These are phyloP conservation scores for Coemansia sp. DNA, from an alignment of 371 early-diverging fungal genomes.

Conservation along the genomic window DNA sequence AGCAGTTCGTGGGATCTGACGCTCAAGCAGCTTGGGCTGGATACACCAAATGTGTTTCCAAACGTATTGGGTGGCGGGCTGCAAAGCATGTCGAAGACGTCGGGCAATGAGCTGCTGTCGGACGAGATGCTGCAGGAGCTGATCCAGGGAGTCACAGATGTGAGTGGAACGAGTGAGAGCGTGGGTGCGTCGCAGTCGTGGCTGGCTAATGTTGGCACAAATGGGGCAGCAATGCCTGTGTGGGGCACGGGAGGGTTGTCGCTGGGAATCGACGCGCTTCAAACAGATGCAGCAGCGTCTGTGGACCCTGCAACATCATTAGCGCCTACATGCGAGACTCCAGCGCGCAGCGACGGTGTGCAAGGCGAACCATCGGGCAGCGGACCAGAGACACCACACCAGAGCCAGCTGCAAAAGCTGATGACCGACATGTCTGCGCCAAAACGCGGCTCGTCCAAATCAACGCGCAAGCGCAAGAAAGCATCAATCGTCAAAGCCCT, in stretches of 20 bases:
- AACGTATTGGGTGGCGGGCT: not conserved
- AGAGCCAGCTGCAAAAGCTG: slow-evolving; percentile 17
- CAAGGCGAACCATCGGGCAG: not conserved
- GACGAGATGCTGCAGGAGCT: slow-evolving; percentile 36
- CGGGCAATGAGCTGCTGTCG: slow-evolving; percentile 1
- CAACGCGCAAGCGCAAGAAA: slow-evolving; percentile 42
- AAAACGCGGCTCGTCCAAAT: slow-evolving; percentile 15
- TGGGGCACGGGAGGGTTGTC: not conserved
- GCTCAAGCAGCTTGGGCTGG: slow-evolving; percentile 34
- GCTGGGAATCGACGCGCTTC: not conserved
- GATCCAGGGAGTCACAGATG: slow-evolving; percentile 23
- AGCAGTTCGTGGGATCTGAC: slow-evolving; percentile 20
- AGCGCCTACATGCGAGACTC: not conserved
- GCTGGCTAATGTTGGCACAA: slow-evolving; percentile 14
- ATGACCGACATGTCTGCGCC: slow-evolving; percentile 1
- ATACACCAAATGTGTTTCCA: not conserved
- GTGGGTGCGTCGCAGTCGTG: slow-evolving; percentile 14
- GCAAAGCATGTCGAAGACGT: not conserved
- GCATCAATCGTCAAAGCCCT: slow-evolving; percentile 23
- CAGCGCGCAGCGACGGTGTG: not conserved
- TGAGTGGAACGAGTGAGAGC: not conserved
- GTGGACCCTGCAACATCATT: not conserved
- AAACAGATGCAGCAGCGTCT: not conserved
- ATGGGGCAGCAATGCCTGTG: not conserved
- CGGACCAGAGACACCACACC: not conserved